Base-by-base conservation (phyloP, 2,329 filamentous ascomycete species). In the Colletotrichum agaves region DNA sequence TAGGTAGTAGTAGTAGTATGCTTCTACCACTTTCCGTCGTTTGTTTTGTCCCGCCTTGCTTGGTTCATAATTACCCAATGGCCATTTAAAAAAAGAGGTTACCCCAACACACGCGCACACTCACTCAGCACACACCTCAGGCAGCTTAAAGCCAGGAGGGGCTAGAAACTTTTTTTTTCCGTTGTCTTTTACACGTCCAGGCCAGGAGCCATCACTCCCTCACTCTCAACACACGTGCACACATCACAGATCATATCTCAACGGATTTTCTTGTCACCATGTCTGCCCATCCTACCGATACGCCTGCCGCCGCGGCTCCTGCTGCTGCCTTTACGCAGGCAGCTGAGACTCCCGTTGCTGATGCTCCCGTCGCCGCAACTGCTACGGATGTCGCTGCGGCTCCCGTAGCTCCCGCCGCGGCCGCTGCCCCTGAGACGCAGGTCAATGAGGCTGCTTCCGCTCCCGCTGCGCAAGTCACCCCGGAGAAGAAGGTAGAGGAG, bases 401-500 rank as follows among this genome's bases (percentile, higher is more conserved):
- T 23, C 47, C 66, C 37, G 53, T 53, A 33, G 63, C 71, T n/a
- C 61, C 71, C 55, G 72, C 73, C 50, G 71, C 71, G 7, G 74
- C 73, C 37, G 73, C 74, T 59, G 67, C 75, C 52, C 59, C 63
- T 44, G 63, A 66, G 61, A 37, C 43, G 44, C 47, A 49, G 50
- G 35, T 47, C 23, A 53, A 66, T 10, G 37, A 66, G 6, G 64
- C 71, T 49, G 46, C 21, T 49, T 23, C 46, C 8, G 73, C 73
- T 17, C 39, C 50, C 17, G 73, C 75, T 5, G 65, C 76, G 10
- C 73, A 77, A 23, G 21, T 31, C 33, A 21, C 49, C n/a, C 31
- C 27, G 7, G 17, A 53, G 27, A 11, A 11, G 52, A 73, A 78
- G 55, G 73, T 77, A n/a, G 77, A 75, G 74, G 55, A 69, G n/a